A percentile compares a stretch with the other conserved stretches of the same genome.
Conservation (phyloP, 2,329 filamentous ascomycete species). For the Penicillium sp. region DNA sequence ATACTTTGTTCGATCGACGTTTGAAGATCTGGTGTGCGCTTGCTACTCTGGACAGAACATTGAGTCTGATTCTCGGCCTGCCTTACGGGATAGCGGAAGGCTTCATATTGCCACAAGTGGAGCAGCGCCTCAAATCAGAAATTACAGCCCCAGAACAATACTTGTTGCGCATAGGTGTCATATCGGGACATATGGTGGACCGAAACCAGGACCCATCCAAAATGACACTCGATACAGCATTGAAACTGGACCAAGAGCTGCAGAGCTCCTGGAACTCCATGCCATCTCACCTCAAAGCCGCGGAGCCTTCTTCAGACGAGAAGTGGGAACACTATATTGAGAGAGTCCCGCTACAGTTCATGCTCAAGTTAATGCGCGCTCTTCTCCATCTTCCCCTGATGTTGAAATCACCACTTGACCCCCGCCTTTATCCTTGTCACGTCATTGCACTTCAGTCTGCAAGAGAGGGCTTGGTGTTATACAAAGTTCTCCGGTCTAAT, state of each 20-base stretch:
- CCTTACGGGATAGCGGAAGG: conserved; percentile 45
- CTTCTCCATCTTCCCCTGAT: conserved; percentile 52
- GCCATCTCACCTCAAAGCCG: conserved; percentile 34
- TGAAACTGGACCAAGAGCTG: conserved; percentile 46
- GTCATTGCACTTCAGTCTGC: conserved; percentile 44
- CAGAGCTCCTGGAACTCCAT: conserved; percentile 32
- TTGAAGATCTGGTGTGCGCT: conserved; percentile 44
- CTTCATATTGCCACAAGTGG: conserved; percentile 32
- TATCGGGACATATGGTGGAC: conserved; percentile 43
- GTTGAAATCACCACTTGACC: conserved; percentile 40
- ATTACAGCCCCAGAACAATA: conserved; percentile 29
- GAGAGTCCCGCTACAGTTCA: conserved; percentile 41
- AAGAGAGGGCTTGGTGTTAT: conserved; percentile 43
- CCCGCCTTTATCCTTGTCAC: conserved; percentile 42
- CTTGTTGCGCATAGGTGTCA: conserved; percentile 32
- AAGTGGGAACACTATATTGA: conserved; percentile 31
- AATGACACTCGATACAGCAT: conserved; percentile 40
- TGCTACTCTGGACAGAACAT: conserved; percentile 50
- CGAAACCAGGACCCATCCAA: conserved; percentile 41
- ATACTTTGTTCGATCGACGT: conserved; percentile 31
- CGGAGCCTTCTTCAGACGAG: conserved; percentile 20
- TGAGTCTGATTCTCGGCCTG: conserved; percentile 57
- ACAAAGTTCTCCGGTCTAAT: conserved; percentile 36
- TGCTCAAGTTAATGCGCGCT: conserved; percentile 41
- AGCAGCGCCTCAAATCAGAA: conserved; percentile 20